Base-by-base conservation (phyloP, 805 yeast genomes). In the Candida michaelii region DNA sequence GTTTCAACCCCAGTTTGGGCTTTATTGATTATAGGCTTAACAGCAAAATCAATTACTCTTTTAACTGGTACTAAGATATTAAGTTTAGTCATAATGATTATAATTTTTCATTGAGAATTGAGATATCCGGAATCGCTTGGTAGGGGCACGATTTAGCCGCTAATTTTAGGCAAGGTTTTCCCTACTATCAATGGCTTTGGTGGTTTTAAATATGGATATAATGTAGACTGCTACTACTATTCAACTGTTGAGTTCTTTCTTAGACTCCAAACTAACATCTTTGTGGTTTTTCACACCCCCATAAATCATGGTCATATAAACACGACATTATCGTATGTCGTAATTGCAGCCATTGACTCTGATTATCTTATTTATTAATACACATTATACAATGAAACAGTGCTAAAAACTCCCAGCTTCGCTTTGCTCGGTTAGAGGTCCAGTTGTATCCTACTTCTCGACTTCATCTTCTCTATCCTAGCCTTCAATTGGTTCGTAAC, bases 1-100 rank as follows among this genome's bases (percentile, higher is more conserved):
- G 91, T 80, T 53, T 89, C 96, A 38, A 86, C 81, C 5, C 93
- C 96, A 9, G 89, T 83, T 37, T 80, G 81, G 11, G 95, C 71
- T 63, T 87, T 82, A 73, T 89, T 89, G 65, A 91, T 83, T 56
- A 97, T 77, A 36, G 99, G 99, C 66, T 85, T 86, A 55, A 90
- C 77, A 12, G 97, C 97, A 43, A 86, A 85, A 66, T 93, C 99
- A 56, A 93, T 84, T 40, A 90, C 97, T 50, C 98, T 76, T 69
- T 93, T 93, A 36, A 93, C 90, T 11, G 99, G 99, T 10, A 93
- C 97, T 27, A 93, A 71, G 49, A 93, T 87, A 62, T 76, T 78
- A 46, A 82, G 68, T 53, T 82, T 82, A 52, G 58, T 53, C 60
- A 54, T 56, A 30, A 12, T n/a, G n/a, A 21, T 10, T 15, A n/a